These are phyloP conservation scores for Wallacemonas collosoma DNA, from an alignment of 208 protist genomes.

Conservation along the genomic window DNA sequence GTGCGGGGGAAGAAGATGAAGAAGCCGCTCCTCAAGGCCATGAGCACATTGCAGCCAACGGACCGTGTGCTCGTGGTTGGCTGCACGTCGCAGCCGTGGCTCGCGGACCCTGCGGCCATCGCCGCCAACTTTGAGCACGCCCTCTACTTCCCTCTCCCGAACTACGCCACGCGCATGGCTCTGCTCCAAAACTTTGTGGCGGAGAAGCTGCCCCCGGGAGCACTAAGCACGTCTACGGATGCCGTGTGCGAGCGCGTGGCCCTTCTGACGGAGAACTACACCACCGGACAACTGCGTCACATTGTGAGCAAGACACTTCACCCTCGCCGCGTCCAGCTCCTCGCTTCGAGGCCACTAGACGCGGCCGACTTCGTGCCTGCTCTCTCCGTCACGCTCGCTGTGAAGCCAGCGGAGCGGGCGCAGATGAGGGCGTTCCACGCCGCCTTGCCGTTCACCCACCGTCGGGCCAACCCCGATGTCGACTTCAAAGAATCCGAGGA, in stretches of 20 bases:
- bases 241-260: slow-evolving; percentile 69
- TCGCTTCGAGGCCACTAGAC: slow-evolving; percentile 63
- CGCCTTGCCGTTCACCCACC: slow-evolving; percentile 64
- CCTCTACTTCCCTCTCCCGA: slow-evolving; percentile 78
- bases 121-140: slow-evolving; percentile 71
- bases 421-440: slow-evolving; percentile 67
- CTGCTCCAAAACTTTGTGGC: slow-evolving; percentile 70
- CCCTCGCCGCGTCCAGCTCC: slow-evolving; percentile 66
- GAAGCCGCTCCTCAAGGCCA: slow-evolving; percentile 88
- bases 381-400: slow-evolving; percentile 48
- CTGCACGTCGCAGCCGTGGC: slow-evolving; percentile 70
- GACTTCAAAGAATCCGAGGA: slow-evolving; percentile 79
- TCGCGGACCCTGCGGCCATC: slow-evolving; percentile 59
- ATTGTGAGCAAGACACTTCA: slow-evolving; percentile 70
- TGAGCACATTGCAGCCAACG: slow-evolving; percentile 70
- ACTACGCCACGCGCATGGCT: slow-evolving; percentile 84
- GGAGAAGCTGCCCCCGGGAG: slow-evolving; percentile 17
- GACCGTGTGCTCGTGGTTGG: slow-evolving; percentile 93
- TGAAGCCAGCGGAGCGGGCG: slow-evolving; percentile 54
- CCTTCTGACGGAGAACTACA: slow-evolving; percentile 76
- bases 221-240: slow-evolving; percentile 16
- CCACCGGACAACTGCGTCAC: slow-evolving; percentile 54
- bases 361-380: slow-evolving; percentile 80
- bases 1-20: slow-evolving; percentile 88
- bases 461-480: slow-evolving; percentile 64